Percentiles rank a stretch among this genome's conserved stretches.
These are phyloP conservation scores for Candida neerlandica DNA, from an alignment of 1,139 yeast genomes.

Conservation along the genomic window DNA sequence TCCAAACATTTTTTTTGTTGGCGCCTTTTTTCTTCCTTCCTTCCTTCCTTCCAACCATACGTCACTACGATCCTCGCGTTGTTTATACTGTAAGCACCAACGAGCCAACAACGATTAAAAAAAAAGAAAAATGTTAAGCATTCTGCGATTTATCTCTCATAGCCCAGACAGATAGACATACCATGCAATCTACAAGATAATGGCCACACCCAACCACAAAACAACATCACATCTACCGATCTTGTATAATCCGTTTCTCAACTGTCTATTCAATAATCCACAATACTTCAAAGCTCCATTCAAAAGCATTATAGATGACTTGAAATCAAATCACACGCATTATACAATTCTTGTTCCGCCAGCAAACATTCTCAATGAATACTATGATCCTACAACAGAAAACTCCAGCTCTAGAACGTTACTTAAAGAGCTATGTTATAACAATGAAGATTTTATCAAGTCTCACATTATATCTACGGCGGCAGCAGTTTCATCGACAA, in stretches of 20 bases:
- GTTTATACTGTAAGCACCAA: neutral
- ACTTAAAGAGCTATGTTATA: slow-evolving; percentile 58
- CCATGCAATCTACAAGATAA: slow-evolving; percentile 5
- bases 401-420: slow-evolving; percentile 30
- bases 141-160: neutral
- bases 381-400: slow-evolving; percentile 51
- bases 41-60: no score
- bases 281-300: slow-evolving; percentile 54
- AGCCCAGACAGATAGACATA: neutral
- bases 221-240: slow-evolving; percentile 32
- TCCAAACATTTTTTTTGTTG: no score
- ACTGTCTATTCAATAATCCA: slow-evolving; percentile 69
- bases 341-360: slow-evolving; percentile 67
- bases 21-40: no score
- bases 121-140: neutral
- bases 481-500: slow-evolving; percentile 35
- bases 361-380: slow-evolving; percentile 49
- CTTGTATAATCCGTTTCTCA: slow-evolving; percentile 65
- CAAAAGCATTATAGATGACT: slow-evolving; percentile 45
- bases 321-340: slow-evolving; percentile 45
- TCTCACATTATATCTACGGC: slow-evolving; percentile 62
- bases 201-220: slow-evolving; percentile 12
- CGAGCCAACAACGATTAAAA: neutral
- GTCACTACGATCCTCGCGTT: no score
- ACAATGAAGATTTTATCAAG: slow-evolving; percentile 63